Percentiles rank a stretch among this genome's conserved stretches.
Evolutionary conservation across 2,329 filamentous ascomycete genomes (phyloP).

Genomic region (Sporothrix luriei): DNA sequence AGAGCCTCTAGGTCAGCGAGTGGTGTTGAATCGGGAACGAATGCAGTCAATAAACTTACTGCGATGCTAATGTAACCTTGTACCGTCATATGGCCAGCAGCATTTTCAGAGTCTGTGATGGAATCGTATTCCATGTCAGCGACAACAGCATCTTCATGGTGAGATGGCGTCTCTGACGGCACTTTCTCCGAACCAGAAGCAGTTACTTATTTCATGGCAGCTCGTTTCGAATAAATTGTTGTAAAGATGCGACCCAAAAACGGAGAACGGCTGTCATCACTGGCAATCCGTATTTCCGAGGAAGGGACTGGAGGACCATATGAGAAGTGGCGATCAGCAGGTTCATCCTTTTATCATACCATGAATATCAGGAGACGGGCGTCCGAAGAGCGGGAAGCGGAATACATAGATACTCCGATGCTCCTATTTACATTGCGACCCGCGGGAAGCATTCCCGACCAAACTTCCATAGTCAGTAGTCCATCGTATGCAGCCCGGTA

Average conservation of each 20-base stretch:
- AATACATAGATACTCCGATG: not conserved
- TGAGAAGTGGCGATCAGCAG: not conserved
- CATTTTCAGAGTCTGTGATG: not conserved
- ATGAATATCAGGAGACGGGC: not conserved
- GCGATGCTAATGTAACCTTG: slow-evolving; percentile 17
- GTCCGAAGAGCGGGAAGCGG: not conserved
- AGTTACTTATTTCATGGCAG: not conserved
- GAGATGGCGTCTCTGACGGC: not conserved
- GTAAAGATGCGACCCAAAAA: not conserved
- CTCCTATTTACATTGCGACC: not conserved
- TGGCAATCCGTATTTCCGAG: no score
- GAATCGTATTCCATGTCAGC: not conserved
- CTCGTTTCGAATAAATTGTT: not conserved
- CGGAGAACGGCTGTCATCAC: no score
- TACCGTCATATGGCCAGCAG: not conserved
- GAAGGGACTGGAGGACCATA: not conserved
- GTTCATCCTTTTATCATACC: not conserved
- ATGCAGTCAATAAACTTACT: not conserved
- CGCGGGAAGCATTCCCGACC: not conserved
- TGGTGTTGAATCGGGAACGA: not conserved
- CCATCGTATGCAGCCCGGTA: slow-evolving; percentile 1
- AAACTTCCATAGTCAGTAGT: not conserved
- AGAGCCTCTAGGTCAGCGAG: not conserved
- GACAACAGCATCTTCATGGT: not conserved
- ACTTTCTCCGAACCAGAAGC: not conserved